Evolutionary conservation across 768 basidiomycete species (phyloP), one percentile per base, ranked within the genome.

Genomic region (button mushroom (Agaricus bisporus)): DNA sequence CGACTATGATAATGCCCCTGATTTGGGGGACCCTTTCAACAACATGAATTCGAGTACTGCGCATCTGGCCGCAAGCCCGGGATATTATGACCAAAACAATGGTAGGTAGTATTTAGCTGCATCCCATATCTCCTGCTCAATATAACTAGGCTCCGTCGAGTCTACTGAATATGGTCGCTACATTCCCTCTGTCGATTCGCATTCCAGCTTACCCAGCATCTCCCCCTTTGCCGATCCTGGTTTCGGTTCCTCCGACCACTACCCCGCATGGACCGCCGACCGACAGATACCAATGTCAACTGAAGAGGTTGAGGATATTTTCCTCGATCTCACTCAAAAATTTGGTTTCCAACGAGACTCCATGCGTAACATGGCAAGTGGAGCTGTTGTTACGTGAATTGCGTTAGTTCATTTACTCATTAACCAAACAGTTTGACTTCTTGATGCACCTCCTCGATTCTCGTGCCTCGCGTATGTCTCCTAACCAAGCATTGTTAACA

Each of bases 261-360:
- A 95, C 68, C 95, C 95, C 56, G 95, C 95, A 39, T 99, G 97
- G 97, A 81, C 88, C 25, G 78, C 87, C 29, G 91, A 95, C 59
- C 86, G 88, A 49, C 88, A 93, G 65, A 94, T 97, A 58, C 97
- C 97, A 57, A 88, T 99, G 67, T 94, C 93, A 38, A 93, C 88
- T 58, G 97, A 99, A 68, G 95, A 98, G 70, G 98, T 98, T 54
- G 97, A 98, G 69, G 97, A 98, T 68, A 95, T 99, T 58, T 92
- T 98, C 66, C 86, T 98, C 62, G 97, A 99, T 71, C 82, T 99
- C 56, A 86, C 93, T 41, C 93, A 98, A 74, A 99, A 99, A 73
- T 99, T 99, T 67, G 97, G 97, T 53, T 99, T 99, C 70, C 97
- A 95, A 72, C 80, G 87, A 41, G 93, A 95, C 67, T 92, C 89